These are phyloP conservation scores for Pseudogymnoascus sp. DNA, from an alignment of 2,329 filamentous ascomycete species.

Conservation along the genomic window DNA sequence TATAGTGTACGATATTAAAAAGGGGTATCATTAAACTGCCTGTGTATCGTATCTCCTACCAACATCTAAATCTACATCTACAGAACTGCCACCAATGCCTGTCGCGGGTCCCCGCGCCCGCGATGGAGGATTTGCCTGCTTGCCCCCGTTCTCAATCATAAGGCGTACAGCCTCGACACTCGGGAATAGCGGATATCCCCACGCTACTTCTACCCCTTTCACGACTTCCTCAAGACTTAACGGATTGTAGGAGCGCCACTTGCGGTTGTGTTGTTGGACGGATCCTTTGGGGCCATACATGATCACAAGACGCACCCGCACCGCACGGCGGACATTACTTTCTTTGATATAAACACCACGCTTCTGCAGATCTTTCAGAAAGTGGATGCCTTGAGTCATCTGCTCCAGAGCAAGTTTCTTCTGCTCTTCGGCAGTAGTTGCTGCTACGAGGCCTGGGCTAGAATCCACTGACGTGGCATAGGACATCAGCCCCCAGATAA, in stretches of 20 bases:
- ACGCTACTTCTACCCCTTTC: conserved; percentile 17
- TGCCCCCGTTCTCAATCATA: conserved; percentile 2
- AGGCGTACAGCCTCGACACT: conserved; percentile 1
- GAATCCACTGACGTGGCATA: not conserved
- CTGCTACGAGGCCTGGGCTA: not conserved
- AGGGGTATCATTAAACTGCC: conserved; percentile 6
- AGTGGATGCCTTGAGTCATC: conserved; percentile 20
- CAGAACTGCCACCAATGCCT: not conserved
- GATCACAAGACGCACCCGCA: conserved; percentile 21
- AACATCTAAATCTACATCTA: not conserved
- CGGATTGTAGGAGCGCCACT: conserved; percentile 9
- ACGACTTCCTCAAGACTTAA: conserved; percentile 15
- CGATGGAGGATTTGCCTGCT: not conserved
- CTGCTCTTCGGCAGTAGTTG: not conserved
- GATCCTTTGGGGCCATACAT: conserved; percentile 22
- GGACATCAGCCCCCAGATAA: conserved; percentile 25
- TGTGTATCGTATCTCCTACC: not conserved
- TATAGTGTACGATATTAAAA: not conserved
- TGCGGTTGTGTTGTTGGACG: conserved; percentile 15
- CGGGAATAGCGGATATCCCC: conserved; percentile 13
- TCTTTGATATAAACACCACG: conserved; percentile 9
- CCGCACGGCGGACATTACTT: conserved; percentile 15
- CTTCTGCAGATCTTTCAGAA: conserved; percentile 21
- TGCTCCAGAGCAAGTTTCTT: conserved; percentile 1
- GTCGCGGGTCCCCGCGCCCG: not conserved